Percentiles rank a stretch among this genome's conserved stretches.
phyloP scores from a whole-genome alignment of 108 stramenopile genomes.

The Skeletonema marinoi region DNA sequence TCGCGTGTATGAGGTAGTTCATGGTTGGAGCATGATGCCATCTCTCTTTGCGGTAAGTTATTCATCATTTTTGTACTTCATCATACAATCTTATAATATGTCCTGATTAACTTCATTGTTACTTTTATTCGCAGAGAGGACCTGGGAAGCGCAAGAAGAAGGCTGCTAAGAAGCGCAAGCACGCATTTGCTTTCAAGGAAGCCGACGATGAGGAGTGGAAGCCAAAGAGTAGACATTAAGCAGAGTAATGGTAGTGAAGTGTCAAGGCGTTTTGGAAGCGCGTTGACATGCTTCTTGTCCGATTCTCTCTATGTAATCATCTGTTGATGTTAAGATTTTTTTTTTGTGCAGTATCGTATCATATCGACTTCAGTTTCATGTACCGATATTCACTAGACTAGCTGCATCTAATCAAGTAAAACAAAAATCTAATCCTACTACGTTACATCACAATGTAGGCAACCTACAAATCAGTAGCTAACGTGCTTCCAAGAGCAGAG shows the following conservation, averaged over 20 bases:
- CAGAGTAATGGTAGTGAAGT: not conserved
- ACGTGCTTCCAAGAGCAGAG: too few species aligned
- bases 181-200: not conserved
- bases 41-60: not conserved
- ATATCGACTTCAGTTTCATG: too few species aligned
- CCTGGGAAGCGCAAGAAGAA: conserved; percentile 7
- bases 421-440: too few species aligned
- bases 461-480: not conserved
- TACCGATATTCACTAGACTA: too few species aligned
- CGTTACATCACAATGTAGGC: too few species aligned
- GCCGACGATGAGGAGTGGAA: not conserved
- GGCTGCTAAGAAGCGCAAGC: not conserved
- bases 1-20: not conserved
- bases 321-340: too few species aligned
- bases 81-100: not conserved
- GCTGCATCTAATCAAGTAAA: too few species aligned
- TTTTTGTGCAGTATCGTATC: too few species aligned
- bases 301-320: too few species aligned
- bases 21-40: not conserved
- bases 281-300: too few species aligned
- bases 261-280: not conserved
- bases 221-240: not conserved
- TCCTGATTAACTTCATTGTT: not conserved
- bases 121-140: not conserved
- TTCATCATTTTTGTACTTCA: too few species aligned